Percentiles rank a stretch among this genome's conserved stretches.
Conservation (phyloP, 306 rosid genomes). For the Prunus mira region DNA sequence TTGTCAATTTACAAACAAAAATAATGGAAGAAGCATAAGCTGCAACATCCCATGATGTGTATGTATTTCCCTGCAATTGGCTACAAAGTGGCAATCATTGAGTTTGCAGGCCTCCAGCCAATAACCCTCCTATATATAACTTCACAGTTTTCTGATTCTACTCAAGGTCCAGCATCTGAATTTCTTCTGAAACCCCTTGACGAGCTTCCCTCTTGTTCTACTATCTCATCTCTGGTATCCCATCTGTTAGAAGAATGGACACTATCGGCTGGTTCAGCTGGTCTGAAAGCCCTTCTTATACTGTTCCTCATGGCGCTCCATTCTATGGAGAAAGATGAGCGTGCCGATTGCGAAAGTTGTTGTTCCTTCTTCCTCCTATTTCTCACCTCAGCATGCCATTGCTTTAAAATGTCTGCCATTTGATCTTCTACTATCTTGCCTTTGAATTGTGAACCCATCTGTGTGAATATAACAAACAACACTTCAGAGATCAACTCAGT, state of each 20-base stretch:
- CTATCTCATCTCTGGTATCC: constrained; percentile 13
- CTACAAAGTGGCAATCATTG: too few species aligned
- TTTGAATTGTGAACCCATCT: constrained; percentile 46
- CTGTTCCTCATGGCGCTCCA: constrained; percentile 33
- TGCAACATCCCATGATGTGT: too few species aligned
- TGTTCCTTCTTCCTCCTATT: constrained; percentile 26
- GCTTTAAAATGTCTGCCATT: constrained; percentile 22
- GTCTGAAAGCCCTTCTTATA: not conserved
- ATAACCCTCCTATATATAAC: constrained; percentile 5
- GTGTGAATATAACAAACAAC: not conserved
- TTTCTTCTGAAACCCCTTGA: constrained; percentile 8
- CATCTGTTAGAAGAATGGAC: not conserved
- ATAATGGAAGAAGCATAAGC: not conserved
- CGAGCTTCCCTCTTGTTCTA: constrained; percentile 9
- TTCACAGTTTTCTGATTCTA: not conserved
- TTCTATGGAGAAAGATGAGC: constrained; percentile 20
- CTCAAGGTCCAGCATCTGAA: not conserved
- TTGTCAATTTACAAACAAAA: constrained; percentile 1
- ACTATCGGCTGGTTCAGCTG: constrained; percentile 10
- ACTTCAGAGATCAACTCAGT: not conserved
- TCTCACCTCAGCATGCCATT: constrained; percentile 38
- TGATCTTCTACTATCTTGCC: constrained; percentile 33
- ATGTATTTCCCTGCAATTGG: not conserved
- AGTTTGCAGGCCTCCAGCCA: not conserved
- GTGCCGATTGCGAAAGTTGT: constrained; percentile 3